Base-by-base conservation (phyloP, 148 eudicot species). In the Amaranthus hypochondriacus region DNA sequence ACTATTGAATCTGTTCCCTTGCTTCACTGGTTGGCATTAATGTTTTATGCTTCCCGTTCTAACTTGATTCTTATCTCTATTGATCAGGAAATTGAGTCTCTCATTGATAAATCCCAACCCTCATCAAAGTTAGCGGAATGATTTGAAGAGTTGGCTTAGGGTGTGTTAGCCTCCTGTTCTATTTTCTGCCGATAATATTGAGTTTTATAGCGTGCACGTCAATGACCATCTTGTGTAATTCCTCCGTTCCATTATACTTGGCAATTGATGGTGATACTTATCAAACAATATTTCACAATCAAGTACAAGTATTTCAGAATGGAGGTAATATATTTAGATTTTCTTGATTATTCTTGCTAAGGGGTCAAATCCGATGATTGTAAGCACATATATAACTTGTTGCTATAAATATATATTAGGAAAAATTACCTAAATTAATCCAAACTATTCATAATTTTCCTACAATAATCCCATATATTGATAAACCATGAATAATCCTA, bases 81-180 rank as follows among this genome's bases (percentile, higher is more conserved):
- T 82, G 71, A 82, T 67, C 93, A 93, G 98, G 89, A 81, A 86
- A 80, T 93, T 15, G 92, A 90, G 88, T 84, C 73, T 51, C 86
- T 93, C 4, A 76, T 93, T 11, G 89, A 81, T 76, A 84, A 83
- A 78, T 77, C 86, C 75, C 87, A 76, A 52, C 47, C 61, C 56
- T 73, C 81, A 18, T 48, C 81, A 46, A 77, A 76, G 15, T 53
- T 69, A 67, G 73, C 73, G 58, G 69, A 71, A 50, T 50, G 14
- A 56, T 11, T 43, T 39, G 42, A 21, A 28, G 60, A 55, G 28
- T 54, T 56, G 14, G 43, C 10, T 49, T 15, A 0, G 46, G 60
- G 47, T 60, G 44, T 9, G 52, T 58, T 48, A 53, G 66, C 51
- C 48, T 76, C 9, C 47, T 18, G 58, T 9, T 51, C 52, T 12